A percentile compares a stretch with the other conserved stretches of the same genome.
phyloP scores from a whole-genome alignment of 441 rosid genomes.

The Capsella rubella region DNA sequence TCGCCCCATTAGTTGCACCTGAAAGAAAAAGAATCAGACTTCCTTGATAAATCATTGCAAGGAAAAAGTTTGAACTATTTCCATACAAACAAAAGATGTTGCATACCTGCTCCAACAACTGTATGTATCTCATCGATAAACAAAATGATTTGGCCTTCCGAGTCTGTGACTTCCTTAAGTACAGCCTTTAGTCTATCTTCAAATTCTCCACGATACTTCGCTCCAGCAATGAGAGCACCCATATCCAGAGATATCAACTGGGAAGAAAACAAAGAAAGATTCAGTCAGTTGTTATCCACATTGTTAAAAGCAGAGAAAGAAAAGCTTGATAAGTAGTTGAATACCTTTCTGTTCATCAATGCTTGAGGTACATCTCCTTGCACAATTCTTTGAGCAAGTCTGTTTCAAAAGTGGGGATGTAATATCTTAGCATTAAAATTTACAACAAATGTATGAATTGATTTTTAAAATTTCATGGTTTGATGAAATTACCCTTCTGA shows the following conservation, averaged over 20 bases:
- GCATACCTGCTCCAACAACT: conserved; percentile 93
- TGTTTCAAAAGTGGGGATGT: conserved; percentile 46
- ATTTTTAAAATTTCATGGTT: background rate
- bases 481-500: conserved; percentile 80
- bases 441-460: background rate
- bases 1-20: conserved; percentile 98
- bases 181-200: conserved; percentile 98
- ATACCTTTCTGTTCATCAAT: conserved; percentile 93
- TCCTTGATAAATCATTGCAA: background rate
- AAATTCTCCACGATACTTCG: conserved; percentile 95
- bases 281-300: background rate
- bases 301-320: background rate
- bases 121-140: conserved; percentile 98
- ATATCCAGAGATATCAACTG: conserved; percentile 96
- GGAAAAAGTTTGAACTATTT: background rate
- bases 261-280: background rate
- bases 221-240: conserved; percentile 98
- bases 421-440: conserved; percentile 25
- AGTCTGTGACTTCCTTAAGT: conserved; percentile 87
- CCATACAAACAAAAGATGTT: conserved; percentile 2
- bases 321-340: conserved; percentile 3
- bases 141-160: conserved; percentile 87
- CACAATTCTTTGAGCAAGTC: conserved; percentile 99
- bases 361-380: conserved; percentile 99
- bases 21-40: conserved; percentile 32